Evolutionary conservation across 139 green algal species (phyloP).

Genomic region (Limnomonas spitsbergensis): DNA sequence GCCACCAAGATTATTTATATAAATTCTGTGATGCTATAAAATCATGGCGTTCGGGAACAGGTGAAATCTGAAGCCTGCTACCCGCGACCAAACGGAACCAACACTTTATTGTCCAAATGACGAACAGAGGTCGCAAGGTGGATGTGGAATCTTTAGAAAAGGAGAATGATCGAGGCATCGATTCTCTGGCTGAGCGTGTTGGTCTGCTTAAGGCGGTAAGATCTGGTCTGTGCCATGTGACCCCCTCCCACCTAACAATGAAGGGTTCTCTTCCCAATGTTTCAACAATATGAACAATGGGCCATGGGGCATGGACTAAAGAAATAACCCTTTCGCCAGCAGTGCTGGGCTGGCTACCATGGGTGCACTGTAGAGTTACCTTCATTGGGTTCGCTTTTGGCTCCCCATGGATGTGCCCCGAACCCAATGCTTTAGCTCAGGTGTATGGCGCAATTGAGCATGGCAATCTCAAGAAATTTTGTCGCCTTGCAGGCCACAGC

Average conservation of each 20-base stretch:
- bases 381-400: not conserved
- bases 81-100: too few relatives aligned
- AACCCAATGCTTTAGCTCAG: too few relatives aligned
- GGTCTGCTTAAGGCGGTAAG: conserved; percentile 55
- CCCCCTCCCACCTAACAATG: not conserved
- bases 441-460: not conserved
- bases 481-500: conserved; percentile 50
- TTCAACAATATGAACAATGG: too few relatives aligned
- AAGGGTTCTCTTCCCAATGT: too few relatives aligned
- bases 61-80: too few relatives aligned
- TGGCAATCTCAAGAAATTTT: not conserved
- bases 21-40: too few relatives aligned
- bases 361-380: too few relatives aligned
- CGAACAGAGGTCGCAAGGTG: conserved; percentile 42
- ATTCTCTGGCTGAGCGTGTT: conserved; percentile 58
- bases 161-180: conserved; percentile 67
- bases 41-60: too few relatives aligned
- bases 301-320: too few relatives aligned
- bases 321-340: too few relatives aligned
- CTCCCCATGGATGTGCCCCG: not conserved
- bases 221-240: not conserved
- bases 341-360: too few relatives aligned
- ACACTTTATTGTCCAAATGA: conserved; percentile 20
- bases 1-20: too few relatives aligned
- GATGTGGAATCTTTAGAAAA: conserved; percentile 69